phyloP scores from a whole-genome alignment of 139 green algal species.

The Tetradesmus lagerheimii region DNA sequence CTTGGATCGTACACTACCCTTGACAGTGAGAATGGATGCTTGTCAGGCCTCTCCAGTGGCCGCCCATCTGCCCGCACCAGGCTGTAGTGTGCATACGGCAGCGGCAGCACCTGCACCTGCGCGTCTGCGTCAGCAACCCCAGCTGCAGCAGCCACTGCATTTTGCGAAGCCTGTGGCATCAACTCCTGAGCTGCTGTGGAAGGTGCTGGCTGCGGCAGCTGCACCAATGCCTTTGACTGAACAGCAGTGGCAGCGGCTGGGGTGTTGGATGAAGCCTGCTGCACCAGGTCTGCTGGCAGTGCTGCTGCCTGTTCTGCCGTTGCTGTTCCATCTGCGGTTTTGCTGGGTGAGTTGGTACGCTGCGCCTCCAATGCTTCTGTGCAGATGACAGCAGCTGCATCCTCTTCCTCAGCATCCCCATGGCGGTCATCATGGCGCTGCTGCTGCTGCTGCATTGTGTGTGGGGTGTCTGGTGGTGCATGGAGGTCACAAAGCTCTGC shows the following conservation, averaged over 20 bases:
- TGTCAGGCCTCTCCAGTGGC: constrained; percentile 67
- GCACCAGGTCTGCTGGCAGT: not conserved
- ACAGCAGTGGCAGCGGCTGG: not conserved
- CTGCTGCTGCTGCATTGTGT: not conserved
- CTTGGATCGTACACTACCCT: constrained; percentile 56
- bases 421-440: not conserved
- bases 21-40: constrained; percentile 84
- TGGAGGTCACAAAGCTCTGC: not conserved
- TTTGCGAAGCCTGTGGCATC: not conserved
- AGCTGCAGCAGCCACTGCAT: not conserved
- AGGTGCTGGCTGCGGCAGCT: not conserved
- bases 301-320: not conserved
- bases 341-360: not conserved
- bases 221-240: not conserved
- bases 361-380: not conserved
- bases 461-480: not conserved
- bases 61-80: constrained; percentile 67
- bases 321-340: not conserved
- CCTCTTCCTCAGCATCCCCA: too few species aligned
- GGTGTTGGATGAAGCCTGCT: not conserved
- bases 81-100: constrained; percentile 80
- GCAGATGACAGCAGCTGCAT: too few species aligned
- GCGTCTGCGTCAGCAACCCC: not conserved
- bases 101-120: constrained; percentile 35
- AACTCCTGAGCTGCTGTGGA: not conserved